Evolutionary conservation across 2,329 filamentous ascomycete genomes (phyloP).

Genomic region (Truncatella angustata): DNA sequence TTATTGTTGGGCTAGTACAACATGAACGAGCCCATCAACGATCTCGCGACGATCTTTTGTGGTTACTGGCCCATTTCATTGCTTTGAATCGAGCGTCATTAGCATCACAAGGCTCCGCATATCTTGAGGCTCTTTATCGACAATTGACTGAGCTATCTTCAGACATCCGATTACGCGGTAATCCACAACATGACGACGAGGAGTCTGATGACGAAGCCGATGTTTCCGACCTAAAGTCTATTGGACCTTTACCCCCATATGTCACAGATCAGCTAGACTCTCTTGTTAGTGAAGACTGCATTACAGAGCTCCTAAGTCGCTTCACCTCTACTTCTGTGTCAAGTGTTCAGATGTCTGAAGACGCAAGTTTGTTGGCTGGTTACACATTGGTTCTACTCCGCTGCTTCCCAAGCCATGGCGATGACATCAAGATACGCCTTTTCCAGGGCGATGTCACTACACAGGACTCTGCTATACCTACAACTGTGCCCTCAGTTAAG

Average conservation of each 20-base stretch:
- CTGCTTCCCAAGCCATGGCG: slow-evolving; percentile 77
- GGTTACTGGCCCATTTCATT: slow-evolving; percentile 67
- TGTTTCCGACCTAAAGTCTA: slow-evolving; percentile 28
- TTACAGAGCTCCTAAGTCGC: slow-evolving; percentile 57
- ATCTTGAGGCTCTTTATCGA: slow-evolving; percentile 51
- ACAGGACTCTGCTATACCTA: slow-evolving; percentile 31
- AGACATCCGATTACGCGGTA: slow-evolving; percentile 46
- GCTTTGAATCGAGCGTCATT: slow-evolving; percentile 46
- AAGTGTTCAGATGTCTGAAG: slow-evolving; percentile 41
- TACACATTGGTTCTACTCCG: slow-evolving; percentile 84
- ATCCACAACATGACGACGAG: slow-evolving; percentile 30
- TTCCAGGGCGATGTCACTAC: slow-evolving; percentile 69
- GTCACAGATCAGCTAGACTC: slow-evolving; percentile 65
- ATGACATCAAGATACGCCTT: slow-evolving; percentile 93
- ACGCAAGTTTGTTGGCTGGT: slow-evolving; percentile 74
- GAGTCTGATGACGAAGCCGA: slow-evolving; percentile 38
- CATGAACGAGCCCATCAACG: slow-evolving; percentile 20
- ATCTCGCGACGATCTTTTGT: slow-evolving; percentile 49
- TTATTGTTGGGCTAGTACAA: slow-evolving; percentile 34
- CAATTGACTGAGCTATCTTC: slow-evolving; percentile 51
- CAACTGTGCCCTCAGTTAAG: slow-evolving; percentile 64
- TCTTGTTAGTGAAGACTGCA: slow-evolving; percentile 72
- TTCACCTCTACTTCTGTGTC: slow-evolving; percentile 35
- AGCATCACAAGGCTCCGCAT: slow-evolving; percentile 25
- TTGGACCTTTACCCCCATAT: slow-evolving; percentile 47